phyloP scores from a whole-genome alignment of 164 flowering plant species.

The Aristolochia fimbriata region DNA sequence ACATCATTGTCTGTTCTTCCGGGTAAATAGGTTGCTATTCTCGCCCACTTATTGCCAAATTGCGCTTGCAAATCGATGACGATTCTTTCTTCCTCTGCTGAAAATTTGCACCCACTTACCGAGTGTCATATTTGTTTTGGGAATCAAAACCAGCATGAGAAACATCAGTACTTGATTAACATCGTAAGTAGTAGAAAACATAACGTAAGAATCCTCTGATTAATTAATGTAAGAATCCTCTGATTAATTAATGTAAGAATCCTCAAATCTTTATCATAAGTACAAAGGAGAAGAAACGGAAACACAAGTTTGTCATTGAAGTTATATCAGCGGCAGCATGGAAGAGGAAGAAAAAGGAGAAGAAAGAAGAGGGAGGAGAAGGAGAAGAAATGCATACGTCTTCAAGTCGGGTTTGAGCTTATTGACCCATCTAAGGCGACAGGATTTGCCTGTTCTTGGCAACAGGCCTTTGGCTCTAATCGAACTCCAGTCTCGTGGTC shows the following conservation, averaged over 20 bases:
- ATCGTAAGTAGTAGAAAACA: no score
- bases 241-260: no score
- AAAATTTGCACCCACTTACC: conserved; percentile 71
- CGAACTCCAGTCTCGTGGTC: conserved; percentile 98
- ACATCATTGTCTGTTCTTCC: conserved; percentile 96
- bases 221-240: no score
- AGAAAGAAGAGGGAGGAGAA: no score
- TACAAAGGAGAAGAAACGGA: not conserved
- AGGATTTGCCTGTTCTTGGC: conserved; percentile 87
- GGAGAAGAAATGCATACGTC: conserved; percentile 28
- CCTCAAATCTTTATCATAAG: not conserved
- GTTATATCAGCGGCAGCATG: not conserved
- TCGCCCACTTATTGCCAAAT: conserved; percentile 94
- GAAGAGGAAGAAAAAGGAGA: not conserved
- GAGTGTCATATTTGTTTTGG: not conserved
- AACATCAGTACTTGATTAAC: not conserved
- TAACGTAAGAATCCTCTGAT: no score
- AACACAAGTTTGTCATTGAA: not conserved
- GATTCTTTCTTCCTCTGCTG: conserved; percentile 70
- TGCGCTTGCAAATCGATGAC: conserved; percentile 84
- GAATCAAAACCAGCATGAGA: not conserved
- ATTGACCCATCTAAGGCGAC: conserved; percentile 96
- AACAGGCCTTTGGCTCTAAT: conserved; percentile 96
- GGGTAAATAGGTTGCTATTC: conserved; percentile 62
- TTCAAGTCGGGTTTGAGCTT: conserved; percentile 90